A percentile compares a stretch with the other conserved stretches of the same genome.
Conservation (phyloP, 257 asterid species). For the Fraxinus excelsior region DNA sequence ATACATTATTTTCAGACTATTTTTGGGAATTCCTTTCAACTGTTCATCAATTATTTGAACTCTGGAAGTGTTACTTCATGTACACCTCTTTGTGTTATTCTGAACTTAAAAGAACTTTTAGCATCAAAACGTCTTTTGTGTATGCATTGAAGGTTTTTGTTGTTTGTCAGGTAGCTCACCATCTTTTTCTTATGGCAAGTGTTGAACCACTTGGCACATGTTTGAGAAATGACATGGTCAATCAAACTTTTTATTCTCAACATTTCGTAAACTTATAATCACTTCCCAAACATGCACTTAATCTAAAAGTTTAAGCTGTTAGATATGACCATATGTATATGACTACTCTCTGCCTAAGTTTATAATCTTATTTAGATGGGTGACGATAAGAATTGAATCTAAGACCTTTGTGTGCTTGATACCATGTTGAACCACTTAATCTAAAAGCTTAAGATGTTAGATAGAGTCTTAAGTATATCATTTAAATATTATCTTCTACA, state of each 20-base stretch:
- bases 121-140: constrained; percentile 13
- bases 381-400: too few species aligned
- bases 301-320: too few species aligned
- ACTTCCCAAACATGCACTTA: too few species aligned
- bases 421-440: not conserved
- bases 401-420: too few species aligned
- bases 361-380: too few species aligned
- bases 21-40: not conserved
- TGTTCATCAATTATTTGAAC: not conserved
- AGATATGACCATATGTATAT: too few species aligned
- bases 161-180: constrained; percentile 9
- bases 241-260: too few species aligned
- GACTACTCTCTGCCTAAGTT: too few species aligned
- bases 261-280: too few species aligned
- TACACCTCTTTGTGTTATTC: not conserved
- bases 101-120: constrained; percentile 7
- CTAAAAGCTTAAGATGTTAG: not conserved
- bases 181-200: not conserved
- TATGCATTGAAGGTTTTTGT: not conserved
- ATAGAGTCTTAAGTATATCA: not conserved
- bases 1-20: not conserved
- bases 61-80: not conserved
- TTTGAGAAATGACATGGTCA: not conserved
- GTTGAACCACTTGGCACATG: not conserved
- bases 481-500: not conserved